These are phyloP conservation scores for Rubia balearica DNA, from an alignment of 305 asterid species.

Conservation along the genomic window DNA sequence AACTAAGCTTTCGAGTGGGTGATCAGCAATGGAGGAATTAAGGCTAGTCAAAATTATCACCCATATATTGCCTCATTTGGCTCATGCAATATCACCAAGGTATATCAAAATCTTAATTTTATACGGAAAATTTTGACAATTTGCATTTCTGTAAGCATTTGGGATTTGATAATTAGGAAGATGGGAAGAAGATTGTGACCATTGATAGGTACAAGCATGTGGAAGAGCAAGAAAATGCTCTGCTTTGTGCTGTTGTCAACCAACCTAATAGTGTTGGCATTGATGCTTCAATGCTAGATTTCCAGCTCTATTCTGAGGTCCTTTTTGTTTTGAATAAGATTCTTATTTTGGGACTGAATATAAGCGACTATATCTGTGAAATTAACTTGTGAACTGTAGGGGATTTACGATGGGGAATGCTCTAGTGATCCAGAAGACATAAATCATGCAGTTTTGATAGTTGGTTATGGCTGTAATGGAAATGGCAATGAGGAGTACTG, in stretches of 20 bases:
- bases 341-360: no score
- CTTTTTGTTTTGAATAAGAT: not conserved
- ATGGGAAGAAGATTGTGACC: slow-evolving; percentile 16
- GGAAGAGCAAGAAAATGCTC: slow-evolving; percentile 21
- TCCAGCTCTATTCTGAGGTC: slow-evolving; percentile 34
- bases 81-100: slow-evolving; percentile 26
- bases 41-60: slow-evolving; percentile 22
- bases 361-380: not conserved
- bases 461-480: slow-evolving; percentile 24
- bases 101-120: not conserved
- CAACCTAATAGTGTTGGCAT: slow-evolving; percentile 34
- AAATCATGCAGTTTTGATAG: slow-evolving; percentile 23
- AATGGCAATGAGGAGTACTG: slow-evolving; percentile 24
- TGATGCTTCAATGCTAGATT: slow-evolving; percentile 23
- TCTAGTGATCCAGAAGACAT: slow-evolving; percentile 23
- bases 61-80: slow-evolving; percentile 24
- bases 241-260: slow-evolving; percentile 30
- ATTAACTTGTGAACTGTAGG: slow-evolving; percentile 12
- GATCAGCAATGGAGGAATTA: slow-evolving; percentile 25
- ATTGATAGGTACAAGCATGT: slow-evolving; percentile 30
- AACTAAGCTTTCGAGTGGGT: slow-evolving; percentile 33
- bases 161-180: slow-evolving; percentile 14
- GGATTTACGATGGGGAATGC: slow-evolving; percentile 28
- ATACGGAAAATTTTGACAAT: not conserved
- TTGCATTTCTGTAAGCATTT: not conserved